phyloP scores from a whole-genome alignment of 441 rosid genomes.

The Populus hybrid region DNA sequence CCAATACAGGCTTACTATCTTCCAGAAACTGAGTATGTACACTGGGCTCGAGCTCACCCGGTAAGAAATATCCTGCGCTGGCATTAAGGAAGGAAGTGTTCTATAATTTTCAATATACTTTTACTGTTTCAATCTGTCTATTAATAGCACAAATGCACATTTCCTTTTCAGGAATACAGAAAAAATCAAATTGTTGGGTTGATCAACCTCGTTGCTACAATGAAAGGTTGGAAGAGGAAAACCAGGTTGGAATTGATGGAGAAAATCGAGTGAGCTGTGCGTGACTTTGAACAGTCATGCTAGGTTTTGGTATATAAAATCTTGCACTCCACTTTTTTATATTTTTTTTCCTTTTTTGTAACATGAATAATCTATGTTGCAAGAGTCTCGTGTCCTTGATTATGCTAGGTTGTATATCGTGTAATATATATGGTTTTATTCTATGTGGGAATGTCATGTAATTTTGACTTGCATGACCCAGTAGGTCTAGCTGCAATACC shows the following conservation, averaged over 20 bases:
- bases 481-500: background rate
- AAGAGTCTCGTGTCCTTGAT: slow-evolving; percentile 18
- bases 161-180: slow-evolving; percentile 60
- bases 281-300: slow-evolving; percentile 12
- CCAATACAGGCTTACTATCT: slow-evolving; percentile 81
- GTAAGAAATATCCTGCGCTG: slow-evolving; percentile 38
- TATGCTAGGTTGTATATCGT: slow-evolving; percentile 41
- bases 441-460: slow-evolving; percentile 25
- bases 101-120: background rate
- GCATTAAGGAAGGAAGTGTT: slow-evolving; percentile 2
- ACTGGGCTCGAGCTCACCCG: slow-evolving; percentile 96
- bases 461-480: slow-evolving; percentile 22
- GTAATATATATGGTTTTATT: slow-evolving; percentile 27
- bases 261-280: slow-evolving; percentile 65
- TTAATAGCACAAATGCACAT: background rate
- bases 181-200: slow-evolving; percentile 75
- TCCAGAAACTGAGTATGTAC: slow-evolving; percentile 91
- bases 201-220: slow-evolving; percentile 80
- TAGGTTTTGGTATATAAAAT: slow-evolving; percentile 24
- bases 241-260: slow-evolving; percentile 75
- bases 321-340: background rate
- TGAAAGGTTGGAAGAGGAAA: slow-evolving; percentile 99
- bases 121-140: background rate
- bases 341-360: background rate
- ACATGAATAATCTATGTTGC: slow-evolving; percentile 33